These are phyloP conservation scores for Pseudomicrostroma phylloplanum DNA, from an alignment of 1,284 basidiomycete species.

Conservation along the genomic window DNA sequence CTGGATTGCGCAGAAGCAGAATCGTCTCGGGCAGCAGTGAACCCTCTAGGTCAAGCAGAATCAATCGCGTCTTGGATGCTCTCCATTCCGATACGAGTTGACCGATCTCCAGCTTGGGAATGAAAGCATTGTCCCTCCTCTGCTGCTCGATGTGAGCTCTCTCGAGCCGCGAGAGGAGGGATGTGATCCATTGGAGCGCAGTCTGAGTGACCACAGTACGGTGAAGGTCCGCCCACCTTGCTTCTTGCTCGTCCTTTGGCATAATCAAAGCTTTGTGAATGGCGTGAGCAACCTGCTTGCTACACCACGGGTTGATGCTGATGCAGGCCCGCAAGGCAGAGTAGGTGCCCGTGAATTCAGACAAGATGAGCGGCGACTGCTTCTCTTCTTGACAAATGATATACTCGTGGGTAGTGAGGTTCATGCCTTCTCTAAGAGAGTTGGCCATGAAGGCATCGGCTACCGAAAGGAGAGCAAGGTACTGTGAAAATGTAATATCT, in stretches of 20 bases:
- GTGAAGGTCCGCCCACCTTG: constrained; percentile 78
- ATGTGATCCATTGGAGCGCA: constrained; percentile 73
- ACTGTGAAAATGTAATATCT: constrained; percentile 78
- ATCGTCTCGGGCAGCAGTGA: constrained; percentile 58
- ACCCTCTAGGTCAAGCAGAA: constrained; percentile 74
- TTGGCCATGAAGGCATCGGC: constrained; percentile 83
- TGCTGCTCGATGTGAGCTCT: constrained; percentile 45
- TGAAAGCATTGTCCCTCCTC: constrained; percentile 37
- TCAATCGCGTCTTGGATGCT: constrained; percentile 58
- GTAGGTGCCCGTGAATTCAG: constrained; percentile 75
- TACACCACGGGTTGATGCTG: constrained; percentile 63
- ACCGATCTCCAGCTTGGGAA: constrained; percentile 44
- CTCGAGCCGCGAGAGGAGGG: constrained; percentile 59
- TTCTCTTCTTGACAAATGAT: constrained; percentile 60
- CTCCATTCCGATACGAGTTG: constrained; percentile 53
- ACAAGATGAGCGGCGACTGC: constrained; percentile 65
- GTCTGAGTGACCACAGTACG: constrained; percentile 80
- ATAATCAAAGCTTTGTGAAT: constrained; percentile 71
- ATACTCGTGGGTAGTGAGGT: constrained; percentile 72
- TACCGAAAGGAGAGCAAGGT: constrained; percentile 71
- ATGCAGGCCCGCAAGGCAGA: constrained; percentile 79
- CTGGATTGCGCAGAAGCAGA: constrained; percentile 6
- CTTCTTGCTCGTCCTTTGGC: constrained; percentile 64
- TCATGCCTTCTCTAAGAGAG: constrained; percentile 80
- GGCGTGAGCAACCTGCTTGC: constrained; percentile 58